phyloP scores from a whole-genome alignment of 2,329 filamentous ascomycete genomes.

The Phyllosticta paracitricarpa region DNA sequence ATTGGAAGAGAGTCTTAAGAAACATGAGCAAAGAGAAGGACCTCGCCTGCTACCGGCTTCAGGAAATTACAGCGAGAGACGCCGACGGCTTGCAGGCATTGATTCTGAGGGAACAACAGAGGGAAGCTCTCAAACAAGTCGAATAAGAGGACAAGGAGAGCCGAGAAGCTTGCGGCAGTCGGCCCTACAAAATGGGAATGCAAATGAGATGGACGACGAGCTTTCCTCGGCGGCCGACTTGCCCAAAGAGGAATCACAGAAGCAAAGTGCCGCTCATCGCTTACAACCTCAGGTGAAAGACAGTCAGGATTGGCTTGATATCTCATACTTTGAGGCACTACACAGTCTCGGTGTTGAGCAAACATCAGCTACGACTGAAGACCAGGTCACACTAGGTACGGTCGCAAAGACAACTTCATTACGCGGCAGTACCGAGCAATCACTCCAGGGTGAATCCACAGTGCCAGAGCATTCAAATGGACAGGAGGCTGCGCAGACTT shows the following conservation, averaged over 20 bases:
- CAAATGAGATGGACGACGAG: not conserved
- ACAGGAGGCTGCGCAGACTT: too few relatives aligned
- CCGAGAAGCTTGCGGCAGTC: not conserved
- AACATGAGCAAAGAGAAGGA: too few relatives aligned
- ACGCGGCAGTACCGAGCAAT: not conserved
- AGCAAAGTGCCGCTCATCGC: not conserved
- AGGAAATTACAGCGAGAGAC: too few relatives aligned
- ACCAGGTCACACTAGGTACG: not conserved
- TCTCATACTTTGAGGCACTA: not conserved
- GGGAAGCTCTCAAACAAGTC: not conserved
- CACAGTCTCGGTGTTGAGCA: not conserved
- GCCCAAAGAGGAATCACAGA: not conserved
- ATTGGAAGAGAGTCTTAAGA: too few relatives aligned
- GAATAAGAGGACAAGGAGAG: not conserved
- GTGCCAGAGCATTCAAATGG: too few relatives aligned
- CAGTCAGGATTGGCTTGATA: not conserved
- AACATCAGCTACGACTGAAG: not conserved
- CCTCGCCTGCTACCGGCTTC: too few relatives aligned
- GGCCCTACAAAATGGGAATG: not conserved
- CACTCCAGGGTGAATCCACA: not conserved
- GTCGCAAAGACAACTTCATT: not conserved
- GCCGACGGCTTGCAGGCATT: not conserved
- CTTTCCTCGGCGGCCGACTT: not conserved
- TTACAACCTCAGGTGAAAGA: not conserved
- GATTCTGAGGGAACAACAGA: not conserved